Conservation (phyloP, 495 filamentous ascomycete genomes). For the Talaromyces proteolyticus region DNA sequence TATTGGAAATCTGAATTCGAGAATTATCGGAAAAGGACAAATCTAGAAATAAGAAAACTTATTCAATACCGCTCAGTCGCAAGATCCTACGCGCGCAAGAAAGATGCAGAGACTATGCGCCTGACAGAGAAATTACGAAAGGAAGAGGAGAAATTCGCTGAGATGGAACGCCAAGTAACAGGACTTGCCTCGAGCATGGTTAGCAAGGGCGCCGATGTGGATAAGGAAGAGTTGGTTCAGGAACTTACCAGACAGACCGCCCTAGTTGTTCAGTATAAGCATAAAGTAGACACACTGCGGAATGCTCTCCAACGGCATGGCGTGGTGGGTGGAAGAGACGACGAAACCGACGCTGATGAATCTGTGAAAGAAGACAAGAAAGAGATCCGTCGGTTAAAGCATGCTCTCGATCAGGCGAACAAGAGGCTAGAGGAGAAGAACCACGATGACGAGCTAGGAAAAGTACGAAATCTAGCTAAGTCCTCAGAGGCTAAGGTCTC, state of each 20-base stretch:
- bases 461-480: slow-evolving; percentile 45
- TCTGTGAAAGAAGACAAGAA: slow-evolving; percentile 31
- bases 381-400: slow-evolving; percentile 32
- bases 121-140: slow-evolving; percentile 66
- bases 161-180: slow-evolving; percentile 51
- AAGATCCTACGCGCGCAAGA: slow-evolving; percentile 84
- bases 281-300: slow-evolving; percentile 57
- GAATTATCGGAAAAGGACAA: slow-evolving; percentile 73
- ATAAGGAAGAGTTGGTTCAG: slow-evolving; percentile 44
- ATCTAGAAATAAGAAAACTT: slow-evolving; percentile 69
- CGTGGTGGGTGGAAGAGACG: slow-evolving; percentile 33
- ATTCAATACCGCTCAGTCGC: slow-evolving; percentile 76
- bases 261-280: slow-evolving; percentile 60
- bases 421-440: slow-evolving; percentile 55
- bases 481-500: slow-evolving; percentile 62
- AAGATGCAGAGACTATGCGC: slow-evolving; percentile 73
- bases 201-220: slow-evolving; percentile 34
- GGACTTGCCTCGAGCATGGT: slow-evolving; percentile 53
- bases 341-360: slow-evolving; percentile 39
- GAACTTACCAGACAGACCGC: slow-evolving; percentile 63
- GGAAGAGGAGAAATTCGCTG: slow-evolving; percentile 48
- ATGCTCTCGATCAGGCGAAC: slow-evolving; percentile 51
- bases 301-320: slow-evolving; percentile 44
- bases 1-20: slow-evolving; percentile 95
- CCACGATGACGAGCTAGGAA: slow-evolving; percentile 43